Conservation (phyloP, 202 grass and related monocot genomes). For the Bolboschoenoplectus hybrid region DNA sequence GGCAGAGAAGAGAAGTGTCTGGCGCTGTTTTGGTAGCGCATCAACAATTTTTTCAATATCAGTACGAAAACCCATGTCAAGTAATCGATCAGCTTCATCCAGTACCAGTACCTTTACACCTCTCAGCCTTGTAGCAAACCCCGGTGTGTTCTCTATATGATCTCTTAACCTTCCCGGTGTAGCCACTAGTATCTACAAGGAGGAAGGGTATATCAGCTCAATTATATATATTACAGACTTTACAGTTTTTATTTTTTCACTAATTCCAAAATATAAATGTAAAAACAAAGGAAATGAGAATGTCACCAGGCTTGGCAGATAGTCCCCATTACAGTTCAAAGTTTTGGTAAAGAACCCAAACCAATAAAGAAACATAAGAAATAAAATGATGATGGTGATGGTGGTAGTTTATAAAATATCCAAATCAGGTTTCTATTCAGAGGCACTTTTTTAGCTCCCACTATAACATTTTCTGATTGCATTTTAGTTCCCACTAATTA, state of each 20-base stretch:
- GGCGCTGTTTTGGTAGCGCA: conserved; percentile 83
- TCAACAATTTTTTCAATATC: conserved; percentile 96
- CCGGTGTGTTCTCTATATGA: conserved; percentile 98
- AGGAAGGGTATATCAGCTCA: neutral
- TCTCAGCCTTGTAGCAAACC: conserved; percentile 84
- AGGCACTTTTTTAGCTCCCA: conserved; percentile 5
- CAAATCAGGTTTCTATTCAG: conserved; percentile 11
- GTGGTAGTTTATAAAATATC: neutral
- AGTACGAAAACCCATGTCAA: conserved; percentile 95
- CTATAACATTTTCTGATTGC: neutral
- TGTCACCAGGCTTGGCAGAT: neutral
- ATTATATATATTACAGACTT: neutral
- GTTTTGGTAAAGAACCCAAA: neutral
- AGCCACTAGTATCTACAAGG: conserved; percentile 80
- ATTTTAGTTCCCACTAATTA: neutral
- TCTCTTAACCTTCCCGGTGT: conserved; percentile 93
- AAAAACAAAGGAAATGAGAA: neutral
- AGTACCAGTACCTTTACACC: conserved; percentile 92
- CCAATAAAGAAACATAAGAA: neutral
- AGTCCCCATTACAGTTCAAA: conserved; percentile 4
- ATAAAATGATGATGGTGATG: neutral
- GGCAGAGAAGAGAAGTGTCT: conserved; percentile 94
- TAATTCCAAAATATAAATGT: neutral
- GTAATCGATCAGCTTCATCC: conserved; percentile 91
- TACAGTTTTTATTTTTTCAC: neutral